Base-by-base conservation (phyloP, 495 filamentous ascomycete genomes). In the Schizothecium vesticola region DNA sequence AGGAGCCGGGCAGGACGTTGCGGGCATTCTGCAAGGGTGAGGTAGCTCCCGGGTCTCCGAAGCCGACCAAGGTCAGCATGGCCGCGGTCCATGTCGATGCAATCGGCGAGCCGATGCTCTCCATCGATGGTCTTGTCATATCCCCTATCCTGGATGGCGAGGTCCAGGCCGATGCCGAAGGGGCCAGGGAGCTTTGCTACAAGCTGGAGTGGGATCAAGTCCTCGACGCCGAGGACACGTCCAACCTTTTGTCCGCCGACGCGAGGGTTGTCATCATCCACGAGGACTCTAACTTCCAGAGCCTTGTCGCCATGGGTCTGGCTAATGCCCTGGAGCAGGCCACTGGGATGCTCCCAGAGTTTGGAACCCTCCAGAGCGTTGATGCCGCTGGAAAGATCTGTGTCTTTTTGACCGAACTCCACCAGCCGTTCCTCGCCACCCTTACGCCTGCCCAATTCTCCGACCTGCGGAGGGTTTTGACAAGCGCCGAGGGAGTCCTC, bases 141-240 rank as follows among this genome's bases (percentile, higher is more conserved):
- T 75, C 79, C 6, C 81, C 81, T 16, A 79, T 83, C 13, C 60
- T 82, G 22, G 79, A 83, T 51, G 74, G 72, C 16, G 77, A 79
- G 12, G 63, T 67, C 3, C 69, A 77, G 56, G 59, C 66, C 4
- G 72, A 78, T 21, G 36, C 72, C 13, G 70, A 72, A 21, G 67
- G 67, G 5, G 70, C 75, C n/a, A 71, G 76, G 10, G 79, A 83
- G 67, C 75, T 83, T 9, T 83, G 81, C 71, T 87, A 83, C 67
- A 86, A 84, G 70, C 63, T 85, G 21, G 80, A 84, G 24, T 87
- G 83, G 80, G 84, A 86, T 68, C 83, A 78, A 0, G 80, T 83
- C 21, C 73, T 80, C 5, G 71, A 79, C 28, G 67, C 75, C 68
- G 59, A 64, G 13, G 51, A 68, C n/a, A 56, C 60, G 19, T 58